Evolutionary conservation across 768 basidiomycete species (phyloP).

Genomic region (Rhizopogon vinicolor): DNA sequence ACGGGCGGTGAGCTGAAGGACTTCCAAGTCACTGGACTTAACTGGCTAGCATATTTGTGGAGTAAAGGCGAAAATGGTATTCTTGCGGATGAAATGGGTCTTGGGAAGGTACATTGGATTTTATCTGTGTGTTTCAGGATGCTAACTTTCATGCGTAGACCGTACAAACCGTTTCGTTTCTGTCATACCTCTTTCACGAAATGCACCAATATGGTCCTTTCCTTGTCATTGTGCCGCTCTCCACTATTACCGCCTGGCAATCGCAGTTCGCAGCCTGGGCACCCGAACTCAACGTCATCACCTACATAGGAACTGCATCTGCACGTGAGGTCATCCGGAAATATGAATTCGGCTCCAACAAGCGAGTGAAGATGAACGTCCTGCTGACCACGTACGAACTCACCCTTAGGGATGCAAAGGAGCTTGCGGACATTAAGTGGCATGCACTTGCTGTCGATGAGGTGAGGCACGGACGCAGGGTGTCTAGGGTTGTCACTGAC

Average conservation of each 20-base stretch:
- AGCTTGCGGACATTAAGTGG: constrained; percentile 94
- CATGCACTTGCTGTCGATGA: constrained; percentile 96
- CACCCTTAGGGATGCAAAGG: constrained; percentile 83
- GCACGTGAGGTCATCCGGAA: constrained; percentile 89
- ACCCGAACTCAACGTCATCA: constrained; percentile 94
- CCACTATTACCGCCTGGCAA: constrained; percentile 98
- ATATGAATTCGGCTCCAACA: constrained; percentile 90
- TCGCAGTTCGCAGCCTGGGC: constrained; percentile 93
- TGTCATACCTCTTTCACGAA: constrained; percentile 93
- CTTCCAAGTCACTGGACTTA: constrained; percentile 96
- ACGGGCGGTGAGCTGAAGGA: constrained; percentile 92
- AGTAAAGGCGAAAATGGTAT: constrained; percentile 94
- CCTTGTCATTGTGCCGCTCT: constrained; percentile 95
- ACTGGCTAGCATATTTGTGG: constrained; percentile 99
- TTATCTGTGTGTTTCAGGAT: constrained; percentile 4
- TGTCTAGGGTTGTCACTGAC: constrained; percentile 9
- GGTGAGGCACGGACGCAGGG: constrained; percentile 36
- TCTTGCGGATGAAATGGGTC: constrained; percentile 98
- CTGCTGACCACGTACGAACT: constrained; percentile 96
- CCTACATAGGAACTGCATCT: constrained; percentile 86
- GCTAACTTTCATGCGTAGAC: constrained; percentile 44
- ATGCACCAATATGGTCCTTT: constrained; percentile 94
- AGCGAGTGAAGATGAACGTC: constrained; percentile 95
- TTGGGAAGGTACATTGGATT: constrained; percentile 73
- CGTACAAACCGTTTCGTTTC: constrained; percentile 93